Conservation (phyloP, 2,329 filamentous ascomycete genomes). For the Escovopsis sp. region DNA sequence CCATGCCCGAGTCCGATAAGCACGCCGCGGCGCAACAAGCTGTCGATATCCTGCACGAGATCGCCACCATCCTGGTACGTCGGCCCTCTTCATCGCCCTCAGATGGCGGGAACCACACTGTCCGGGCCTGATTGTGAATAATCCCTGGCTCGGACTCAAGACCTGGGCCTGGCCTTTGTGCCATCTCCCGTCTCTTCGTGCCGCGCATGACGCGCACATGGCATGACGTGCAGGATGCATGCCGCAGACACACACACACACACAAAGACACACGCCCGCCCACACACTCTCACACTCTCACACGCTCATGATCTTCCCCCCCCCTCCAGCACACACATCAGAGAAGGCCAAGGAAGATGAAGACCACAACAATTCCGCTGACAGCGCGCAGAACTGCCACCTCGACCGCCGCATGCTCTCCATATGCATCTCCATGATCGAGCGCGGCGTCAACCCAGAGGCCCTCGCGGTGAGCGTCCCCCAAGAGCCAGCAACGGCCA, state of each 20-base stretch:
- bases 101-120: no score
- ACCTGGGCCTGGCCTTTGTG: no score
- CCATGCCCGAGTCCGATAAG: constrained; percentile 44
- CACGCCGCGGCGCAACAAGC: constrained; percentile 67
- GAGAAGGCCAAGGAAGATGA: not conserved
- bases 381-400: constrained; percentile 61
- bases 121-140: not conserved
- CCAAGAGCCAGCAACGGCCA: not conserved
- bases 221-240: no score
- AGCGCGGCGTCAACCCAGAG: constrained; percentile 93
- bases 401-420: constrained; percentile 83
- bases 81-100: not conserved
- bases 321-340: not conserved
- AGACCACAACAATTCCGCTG: constrained; percentile 1
- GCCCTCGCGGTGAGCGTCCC: constrained; percentile 62
- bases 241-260: no score
- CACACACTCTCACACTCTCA: no score
- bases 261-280: no score
- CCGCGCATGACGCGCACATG: no score
- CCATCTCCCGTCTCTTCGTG: constrained; percentile 3
- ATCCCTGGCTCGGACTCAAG: not conserved
- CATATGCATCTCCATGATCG: constrained; percentile 90
- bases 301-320: no score
- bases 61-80: constrained; percentile 74
- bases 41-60: constrained; percentile 71